Percentiles rank a stretch among this genome's conserved stretches.
Evolutionary conservation across 2,329 filamentous ascomycete genomes (phyloP).

Genomic region (Podosphaera fusca): DNA sequence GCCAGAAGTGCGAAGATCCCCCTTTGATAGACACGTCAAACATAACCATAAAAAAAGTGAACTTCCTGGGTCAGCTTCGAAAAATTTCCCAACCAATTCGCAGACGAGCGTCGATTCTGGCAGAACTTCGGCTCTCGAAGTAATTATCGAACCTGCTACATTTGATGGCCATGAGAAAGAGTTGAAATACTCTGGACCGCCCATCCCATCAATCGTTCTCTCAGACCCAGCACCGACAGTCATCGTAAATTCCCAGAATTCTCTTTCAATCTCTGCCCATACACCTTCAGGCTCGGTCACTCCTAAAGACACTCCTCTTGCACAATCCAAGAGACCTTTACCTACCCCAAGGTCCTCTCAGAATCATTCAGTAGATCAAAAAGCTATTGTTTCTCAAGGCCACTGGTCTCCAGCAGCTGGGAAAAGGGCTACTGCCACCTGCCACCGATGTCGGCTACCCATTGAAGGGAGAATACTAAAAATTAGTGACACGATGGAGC

Average conservation of each 20-base stretch:
- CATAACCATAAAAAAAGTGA: constrained; percentile 10
- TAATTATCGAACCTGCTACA: constrained; percentile 15
- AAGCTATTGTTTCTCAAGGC: constrained; percentile 10
- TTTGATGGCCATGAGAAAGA: constrained; percentile 28
- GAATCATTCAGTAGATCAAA: constrained; percentile 3
- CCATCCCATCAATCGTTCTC: constrained; percentile 7
- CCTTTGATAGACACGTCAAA: constrained; percentile 10
- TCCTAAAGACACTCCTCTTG: constrained; percentile 5
- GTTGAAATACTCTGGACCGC: constrained; percentile 19
- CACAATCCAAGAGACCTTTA: constrained; percentile 14
- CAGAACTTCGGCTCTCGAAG: constrained; percentile 21
- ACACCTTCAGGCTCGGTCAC: constrained; percentile 17
- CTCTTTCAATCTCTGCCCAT: constrained; percentile 11
- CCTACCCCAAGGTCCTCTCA: constrained; percentile 18
- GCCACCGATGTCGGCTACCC: constrained; percentile 59
- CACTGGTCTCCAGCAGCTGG: constrained; percentile 36
- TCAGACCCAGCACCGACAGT: constrained; percentile 10
- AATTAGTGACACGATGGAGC: constrained; percentile 44
- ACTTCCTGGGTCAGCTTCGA: constrained; percentile 11
- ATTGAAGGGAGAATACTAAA: constrained; percentile 84
- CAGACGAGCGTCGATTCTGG: constrained; percentile 20
- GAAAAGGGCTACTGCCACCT: constrained; percentile 42
- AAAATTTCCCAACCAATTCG: constrained; percentile 13
- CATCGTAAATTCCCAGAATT: constrained; percentile 22
- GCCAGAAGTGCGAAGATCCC: constrained; percentile 23